Evolutionary conservation across 1,284 basidiomycete species (phyloP).

Genomic region (Mycena sp.): DNA sequence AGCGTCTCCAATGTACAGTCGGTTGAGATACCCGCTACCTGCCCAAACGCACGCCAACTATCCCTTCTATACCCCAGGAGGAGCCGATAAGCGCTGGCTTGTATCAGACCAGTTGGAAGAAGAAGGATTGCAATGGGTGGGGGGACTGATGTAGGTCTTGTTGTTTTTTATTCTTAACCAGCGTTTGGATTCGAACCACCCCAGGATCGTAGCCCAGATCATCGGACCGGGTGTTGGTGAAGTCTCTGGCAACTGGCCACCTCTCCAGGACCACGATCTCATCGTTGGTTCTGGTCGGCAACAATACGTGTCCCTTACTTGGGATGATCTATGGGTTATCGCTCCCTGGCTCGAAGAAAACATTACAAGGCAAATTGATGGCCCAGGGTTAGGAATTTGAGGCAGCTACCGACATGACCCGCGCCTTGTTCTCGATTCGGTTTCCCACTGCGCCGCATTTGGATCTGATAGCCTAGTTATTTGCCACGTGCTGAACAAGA

Average conservation of each 20-base stretch:
- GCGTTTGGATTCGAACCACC: too few relatives aligned
- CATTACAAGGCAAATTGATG: slow-evolving; percentile 70
- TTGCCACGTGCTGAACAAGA: slow-evolving; percentile 28
- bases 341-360: slow-evolving; percentile 80
- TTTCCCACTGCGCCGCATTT: too few relatives aligned
- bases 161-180: slow-evolving; percentile 1
- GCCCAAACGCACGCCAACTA: slow-evolving; percentile 64
- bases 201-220: slow-evolving; percentile 74
- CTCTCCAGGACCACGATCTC: slow-evolving; percentile 58
- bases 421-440: slow-evolving; percentile 1
- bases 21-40: slow-evolving; percentile 66
- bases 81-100: slow-evolving; percentile 72
- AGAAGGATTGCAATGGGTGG: slow-evolving; percentile 75
- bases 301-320: slow-evolving; percentile 75
- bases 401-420: background rate
- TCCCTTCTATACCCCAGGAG: slow-evolving; percentile 76
- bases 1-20: slow-evolving; percentile 44
- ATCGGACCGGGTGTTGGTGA: slow-evolving; percentile 55
- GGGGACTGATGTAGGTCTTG: slow-evolving; percentile 67
- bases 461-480: background rate
- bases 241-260: slow-evolving; percentile 6
- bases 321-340: slow-evolving; percentile 72
- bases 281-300: slow-evolving; percentile 57
- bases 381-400: slow-evolving; percentile 71
- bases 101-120: slow-evolving; percentile 55